Evolutionary conservation across 73 alveolate genomes (phyloP), one percentile per base, ranked within the genome.

Genomic region (Uronychia setigera): DNA sequence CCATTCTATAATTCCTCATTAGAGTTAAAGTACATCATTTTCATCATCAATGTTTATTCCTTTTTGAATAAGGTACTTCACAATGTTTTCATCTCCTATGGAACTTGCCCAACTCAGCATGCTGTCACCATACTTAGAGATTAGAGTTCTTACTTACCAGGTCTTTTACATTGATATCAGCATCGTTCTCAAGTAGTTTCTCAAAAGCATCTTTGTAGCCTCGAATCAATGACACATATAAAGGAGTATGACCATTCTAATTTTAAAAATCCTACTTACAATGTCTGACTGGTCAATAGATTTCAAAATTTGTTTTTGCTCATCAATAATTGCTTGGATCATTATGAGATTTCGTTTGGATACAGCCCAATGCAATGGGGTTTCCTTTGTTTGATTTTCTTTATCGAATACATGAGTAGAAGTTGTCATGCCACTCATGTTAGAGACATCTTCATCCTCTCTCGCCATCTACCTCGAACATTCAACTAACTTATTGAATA

Each of bases 331-430:
- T 11, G 67, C 67, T 46, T 46, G 67, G n/a, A 46, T 46, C 67
- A 46, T 46, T 19, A 46, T 5, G n/a, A 46, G 19, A 19, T 46
- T 46, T 19, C 67, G 5, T 46, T 46, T 46, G 67, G n/a, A 11
- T 5, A 46, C 67, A 9, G 91, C 91, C 91, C 91, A 85, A 59
- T 85, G 91, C 0, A 85, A 57, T 0, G 91, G 91, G n/a, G 86
- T 58, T 57, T 85, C 91, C 26, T 77, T 76, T 28, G 91, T 77
- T 27, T 59, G 80, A 33, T 85, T 85, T 0, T 85, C 86, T 19
- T 58, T 29, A 32, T 85, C 91, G 35, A 77, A 85, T 67, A 85
- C 26, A n/a, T 19, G 67, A 19, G 67, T 46, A 19, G 19, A 46
- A 19, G 67, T 19, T 46, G 67, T 46, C 67, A 46, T 19, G n/a